phyloP scores from a whole-genome alignment of 495 filamentous ascomycete species.

The Niebla homalea region DNA sequence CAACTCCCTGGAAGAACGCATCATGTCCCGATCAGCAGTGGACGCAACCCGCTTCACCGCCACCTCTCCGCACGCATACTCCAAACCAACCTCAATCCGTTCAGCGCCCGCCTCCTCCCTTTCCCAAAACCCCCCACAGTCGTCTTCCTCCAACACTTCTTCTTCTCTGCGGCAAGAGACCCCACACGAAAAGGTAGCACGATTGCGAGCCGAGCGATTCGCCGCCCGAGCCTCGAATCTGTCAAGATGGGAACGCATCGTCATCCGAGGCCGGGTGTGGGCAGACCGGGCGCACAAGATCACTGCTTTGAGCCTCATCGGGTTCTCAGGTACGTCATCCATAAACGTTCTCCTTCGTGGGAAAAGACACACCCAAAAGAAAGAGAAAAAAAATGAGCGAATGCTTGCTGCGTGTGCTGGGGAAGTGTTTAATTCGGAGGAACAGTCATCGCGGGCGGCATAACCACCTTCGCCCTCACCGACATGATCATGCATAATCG shows the following conservation, averaged over 20 bases:
- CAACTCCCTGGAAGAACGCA: neutral
- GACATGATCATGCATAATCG: conserved; percentile 87
- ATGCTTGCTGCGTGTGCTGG: too few relatives aligned
- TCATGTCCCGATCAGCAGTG: conserved; percentile 72
- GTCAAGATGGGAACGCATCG: conserved; percentile 52
- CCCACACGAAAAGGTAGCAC: conserved; percentile 75
- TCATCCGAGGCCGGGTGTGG: conserved; percentile 53
- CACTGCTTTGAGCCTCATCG: conserved; percentile 62
- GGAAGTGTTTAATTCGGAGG: neutral
- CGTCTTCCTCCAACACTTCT: neutral
- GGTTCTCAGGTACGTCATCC: conserved; percentile 54
- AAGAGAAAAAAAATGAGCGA: too few relatives aligned
- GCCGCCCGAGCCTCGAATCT: conserved; percentile 52
- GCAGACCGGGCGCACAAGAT: conserved; percentile 76
- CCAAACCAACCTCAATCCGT: conserved; percentile 37
- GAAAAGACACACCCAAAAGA: neutral
- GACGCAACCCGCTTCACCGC: conserved; percentile 95
- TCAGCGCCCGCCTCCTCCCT: conserved; percentile 16
- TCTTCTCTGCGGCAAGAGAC: conserved; percentile 45
- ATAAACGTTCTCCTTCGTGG: neutral
- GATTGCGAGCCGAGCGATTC: conserved; percentile 68
- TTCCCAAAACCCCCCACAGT: conserved; percentile 9
- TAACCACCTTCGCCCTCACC: conserved; percentile 66
- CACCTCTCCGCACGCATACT: conserved; percentile 74
- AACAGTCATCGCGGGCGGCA: conserved; percentile 54